phyloP scores from a whole-genome alignment of 495 filamentous ascomycete genomes.

The Penicillium flavigenum region DNA sequence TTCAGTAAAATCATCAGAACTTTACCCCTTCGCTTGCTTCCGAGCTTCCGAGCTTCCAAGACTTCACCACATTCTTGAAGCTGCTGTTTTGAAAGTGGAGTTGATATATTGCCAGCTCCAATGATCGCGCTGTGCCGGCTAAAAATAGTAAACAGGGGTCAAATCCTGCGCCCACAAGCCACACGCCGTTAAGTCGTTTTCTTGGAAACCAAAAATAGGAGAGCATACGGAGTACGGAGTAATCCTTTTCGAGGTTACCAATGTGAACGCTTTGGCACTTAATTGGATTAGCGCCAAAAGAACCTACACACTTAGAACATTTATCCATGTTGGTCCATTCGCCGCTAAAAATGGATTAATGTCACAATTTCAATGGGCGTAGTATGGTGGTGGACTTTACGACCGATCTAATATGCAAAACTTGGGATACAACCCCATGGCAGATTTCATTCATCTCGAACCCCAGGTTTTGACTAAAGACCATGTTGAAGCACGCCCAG shows the following conservation, averaged over 20 bases:
- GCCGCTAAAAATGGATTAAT: background rate
- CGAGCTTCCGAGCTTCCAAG: slow-evolving; percentile 3
- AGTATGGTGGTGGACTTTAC: background rate
- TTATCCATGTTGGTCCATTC: background rate
- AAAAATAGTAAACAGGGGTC: slow-evolving; percentile 15
- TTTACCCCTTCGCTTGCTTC: slow-evolving; percentile 5
- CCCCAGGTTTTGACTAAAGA: too few relatives aligned
- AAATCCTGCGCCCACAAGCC: slow-evolving; percentile 3
- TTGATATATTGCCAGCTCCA: background rate
- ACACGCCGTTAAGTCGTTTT: background rate
- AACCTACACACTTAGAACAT: background rate
- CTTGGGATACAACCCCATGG: background rate
- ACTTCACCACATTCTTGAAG: slow-evolving; percentile 10
- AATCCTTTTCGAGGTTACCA: background rate
- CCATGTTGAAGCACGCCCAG: background rate
- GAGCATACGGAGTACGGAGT: too few relatives aligned
- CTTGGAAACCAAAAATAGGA: background rate
- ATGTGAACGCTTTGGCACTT: background rate
- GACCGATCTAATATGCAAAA: background rate
- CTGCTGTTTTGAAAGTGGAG: slow-evolving; percentile 5
- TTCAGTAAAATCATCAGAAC: background rate
- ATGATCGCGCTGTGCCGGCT: slow-evolving; percentile 4
- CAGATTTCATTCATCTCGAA: background rate
- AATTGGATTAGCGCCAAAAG: background rate
- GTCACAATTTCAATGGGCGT: background rate